Evolutionary conservation across 345 rosid species (phyloP), one percentile per base, ranked within the genome.

Genomic region (Camelina sativa): DNA sequence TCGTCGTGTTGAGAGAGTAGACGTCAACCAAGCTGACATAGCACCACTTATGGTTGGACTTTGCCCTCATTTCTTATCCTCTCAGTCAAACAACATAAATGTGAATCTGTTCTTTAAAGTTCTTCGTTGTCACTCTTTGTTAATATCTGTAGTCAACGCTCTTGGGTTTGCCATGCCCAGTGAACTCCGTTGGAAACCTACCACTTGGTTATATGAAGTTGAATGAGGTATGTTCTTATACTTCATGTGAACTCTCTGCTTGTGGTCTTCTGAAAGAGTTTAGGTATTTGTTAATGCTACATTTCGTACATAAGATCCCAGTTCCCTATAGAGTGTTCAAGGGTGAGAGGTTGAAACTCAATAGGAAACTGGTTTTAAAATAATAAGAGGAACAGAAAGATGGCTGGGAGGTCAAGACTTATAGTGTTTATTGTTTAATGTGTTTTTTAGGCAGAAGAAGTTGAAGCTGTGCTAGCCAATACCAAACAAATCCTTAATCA

Each of bases 11-110:
- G 98, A 94, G 85, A 88, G 98, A 78, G 90, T 91, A 65, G 97
- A 94, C 77, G 97, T 94, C 76, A 94, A 91, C 83, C 98, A 94
- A 87, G 97, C 96, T 76, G 97, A 94, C 85, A 90, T 94, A 76
- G 90, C 98, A 78, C 88, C 97, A 11, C 84, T 91, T 41, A 90
- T 94, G 98, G 98, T 94, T 80, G 54, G 72, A 54, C 19, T 76
- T 73, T 69, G 4, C 47, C 67, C 48, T 54, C 41, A 44, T 69
- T 53, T 16, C 6, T 58, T 34, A 4, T 47, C 37, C 53, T 32
- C n/a, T 50, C 67, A 34, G 25, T 58, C 62, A 46, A 34, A 71
- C 10, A 71, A 40, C 50, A n/a, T 13, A 28, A 4, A 22, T 38
- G 12, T 50, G 12, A 28, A 57, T 77, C 55, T 47, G 30, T 59